These are phyloP conservation scores for Lichtheimia corymbifera DNA, from an alignment of 371 early-diverging fungal genomes.

Conservation along the genomic window DNA sequence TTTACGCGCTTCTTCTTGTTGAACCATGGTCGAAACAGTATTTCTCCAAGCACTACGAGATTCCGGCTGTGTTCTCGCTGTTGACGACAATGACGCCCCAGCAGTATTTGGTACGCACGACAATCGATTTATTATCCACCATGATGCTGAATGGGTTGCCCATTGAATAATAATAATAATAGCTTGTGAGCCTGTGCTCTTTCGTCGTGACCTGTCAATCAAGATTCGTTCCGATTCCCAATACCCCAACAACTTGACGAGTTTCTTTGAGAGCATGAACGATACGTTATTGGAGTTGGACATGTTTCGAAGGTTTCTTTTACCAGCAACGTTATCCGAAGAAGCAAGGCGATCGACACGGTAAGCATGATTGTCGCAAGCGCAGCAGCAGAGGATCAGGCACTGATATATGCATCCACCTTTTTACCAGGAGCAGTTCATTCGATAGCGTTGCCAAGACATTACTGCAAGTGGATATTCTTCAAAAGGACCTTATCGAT, in stretches of 20 bases:
- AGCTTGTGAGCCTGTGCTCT: slow-evolving; percentile 27
- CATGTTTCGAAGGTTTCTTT: slow-evolving; percentile 33
- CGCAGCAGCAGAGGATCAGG: no score
- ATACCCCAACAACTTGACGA: slow-evolving; percentile 18
- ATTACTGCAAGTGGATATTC: slow-evolving; percentile 59
- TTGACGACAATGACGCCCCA: slow-evolving; percentile 5
- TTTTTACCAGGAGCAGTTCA: slow-evolving; percentile 10
- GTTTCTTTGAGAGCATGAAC: slow-evolving; percentile 32
- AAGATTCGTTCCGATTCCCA: slow-evolving; percentile 25
- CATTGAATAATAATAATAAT: slow-evolving; percentile 12
- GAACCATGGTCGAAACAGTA: not conserved
- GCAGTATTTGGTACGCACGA: slow-evolving; percentile 18
- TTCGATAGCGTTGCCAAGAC: slow-evolving; percentile 64
- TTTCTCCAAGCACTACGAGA: slow-evolving; percentile 15
- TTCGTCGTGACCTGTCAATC: slow-evolving; percentile 37
- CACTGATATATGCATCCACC: not conserved
- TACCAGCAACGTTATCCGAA: slow-evolving; percentile 28
- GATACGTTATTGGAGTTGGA: slow-evolving; percentile 22
- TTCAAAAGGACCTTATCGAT: slow-evolving; percentile 63
- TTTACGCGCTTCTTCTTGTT: not conserved
- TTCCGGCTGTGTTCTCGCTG: slow-evolving; percentile 13
- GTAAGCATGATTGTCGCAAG: not conserved
- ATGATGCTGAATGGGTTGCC: not conserved
- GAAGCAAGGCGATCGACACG: not conserved
- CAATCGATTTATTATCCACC: not conserved